These are phyloP conservation scores for Diutina pseudorugosa DNA, from an alignment of 1,139 yeast species.

Conservation along the genomic window DNA sequence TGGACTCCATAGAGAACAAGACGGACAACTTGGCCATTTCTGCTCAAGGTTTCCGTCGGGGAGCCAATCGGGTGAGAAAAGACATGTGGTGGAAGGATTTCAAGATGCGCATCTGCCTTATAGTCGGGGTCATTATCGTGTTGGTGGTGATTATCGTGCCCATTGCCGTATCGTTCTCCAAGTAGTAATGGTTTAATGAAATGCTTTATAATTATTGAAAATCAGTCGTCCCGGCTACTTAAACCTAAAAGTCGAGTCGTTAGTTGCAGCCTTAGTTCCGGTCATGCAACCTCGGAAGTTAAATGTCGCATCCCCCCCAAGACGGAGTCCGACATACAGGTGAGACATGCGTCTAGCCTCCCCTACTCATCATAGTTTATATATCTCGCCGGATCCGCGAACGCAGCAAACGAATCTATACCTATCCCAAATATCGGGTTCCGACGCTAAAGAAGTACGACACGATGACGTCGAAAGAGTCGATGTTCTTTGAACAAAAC, in stretches of 20 bases:
- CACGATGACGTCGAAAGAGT: not conserved
- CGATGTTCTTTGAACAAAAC: not conserved
- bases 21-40: conserved; percentile 88
- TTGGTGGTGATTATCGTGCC: conserved; percentile 89
- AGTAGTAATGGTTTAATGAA: not conserved
- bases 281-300: not conserved
- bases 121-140: conserved; percentile 66
- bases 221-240: not conserved
- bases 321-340: not conserved
- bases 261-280: not conserved
- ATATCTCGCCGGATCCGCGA: not conserved
- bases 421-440: not conserved
- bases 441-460: not conserved
- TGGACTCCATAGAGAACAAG: conserved; percentile 86
- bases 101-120: conserved; percentile 90
- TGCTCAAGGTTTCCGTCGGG: conserved; percentile 93
- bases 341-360: not conserved
- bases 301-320: not conserved
- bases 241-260: not conserved
- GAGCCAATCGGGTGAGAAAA: conserved; percentile 95
- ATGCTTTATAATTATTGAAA: too few species aligned
- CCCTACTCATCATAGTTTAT: not conserved
- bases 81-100: conserved; percentile 99
- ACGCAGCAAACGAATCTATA: not conserved
- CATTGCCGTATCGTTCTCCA: conserved; percentile 77